Evolutionary conservation across 352 stramenopile genomes (phyloP).

Genomic region (Globisporangium echinulatum): DNA sequence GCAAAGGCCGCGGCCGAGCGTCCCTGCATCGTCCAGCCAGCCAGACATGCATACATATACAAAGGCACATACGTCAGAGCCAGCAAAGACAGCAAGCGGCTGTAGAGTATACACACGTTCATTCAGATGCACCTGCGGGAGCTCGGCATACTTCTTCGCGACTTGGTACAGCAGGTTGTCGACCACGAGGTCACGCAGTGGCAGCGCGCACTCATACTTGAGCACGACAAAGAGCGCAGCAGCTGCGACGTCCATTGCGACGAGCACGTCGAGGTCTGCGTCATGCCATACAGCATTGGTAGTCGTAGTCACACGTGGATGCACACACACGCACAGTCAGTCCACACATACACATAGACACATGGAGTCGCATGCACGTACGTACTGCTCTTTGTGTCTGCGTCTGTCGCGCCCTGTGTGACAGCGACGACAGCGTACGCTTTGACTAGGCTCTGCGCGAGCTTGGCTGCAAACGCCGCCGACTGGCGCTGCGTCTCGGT

Average conservation of each 20-base stretch:
- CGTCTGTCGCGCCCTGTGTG: neutral
- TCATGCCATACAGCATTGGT: neutral
- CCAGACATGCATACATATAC: too few relatives aligned
- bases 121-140: conserved; percentile 25
- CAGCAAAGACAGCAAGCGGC: neutral
- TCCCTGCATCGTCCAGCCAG: neutral
- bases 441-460: conserved; percentile 60
- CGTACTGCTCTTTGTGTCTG: conserved; percentile 16
- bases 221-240: conserved; percentile 48
- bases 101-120: neutral
- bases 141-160: conserved; percentile 62
- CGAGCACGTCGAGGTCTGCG: conserved; percentile 20
- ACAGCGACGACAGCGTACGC: conserved; percentile 24
- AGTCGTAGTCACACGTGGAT: neutral
- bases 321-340: neutral
- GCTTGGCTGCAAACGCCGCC: conserved; percentile 42
- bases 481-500: conserved; percentile 18
- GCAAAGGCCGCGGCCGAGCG: conserved; percentile 24
- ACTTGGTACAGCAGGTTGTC: conserved; percentile 82
- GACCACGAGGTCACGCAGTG: conserved; percentile 51
- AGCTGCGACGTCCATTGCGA: conserved; percentile 45
- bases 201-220: conserved; percentile 31
- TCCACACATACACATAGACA: too few relatives aligned
- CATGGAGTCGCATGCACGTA: neutral
- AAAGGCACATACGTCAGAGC: neutral